Conservation (phyloP, 805 yeast species). For the Candida koratica region DNA sequence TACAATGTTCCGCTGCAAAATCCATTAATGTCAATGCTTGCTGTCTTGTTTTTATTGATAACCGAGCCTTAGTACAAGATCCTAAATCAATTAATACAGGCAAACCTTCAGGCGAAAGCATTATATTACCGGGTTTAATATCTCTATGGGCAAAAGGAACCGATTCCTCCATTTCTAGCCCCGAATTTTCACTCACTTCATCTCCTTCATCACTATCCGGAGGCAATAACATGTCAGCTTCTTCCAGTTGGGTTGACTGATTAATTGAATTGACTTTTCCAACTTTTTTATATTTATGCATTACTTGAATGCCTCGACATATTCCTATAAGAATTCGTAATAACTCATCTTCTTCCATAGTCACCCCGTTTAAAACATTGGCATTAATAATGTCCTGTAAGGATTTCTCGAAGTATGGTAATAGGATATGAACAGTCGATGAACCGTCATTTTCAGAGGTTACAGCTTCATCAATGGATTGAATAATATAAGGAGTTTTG, state of each 20-base stretch:
- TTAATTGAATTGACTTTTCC: slow-evolving; percentile 1
- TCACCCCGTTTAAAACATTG: slow-evolving; percentile 51
- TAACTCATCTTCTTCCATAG: slow-evolving; percentile 61
- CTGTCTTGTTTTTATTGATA: slow-evolving; percentile 52
- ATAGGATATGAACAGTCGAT: slow-evolving; percentile 67
- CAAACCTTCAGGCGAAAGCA: slow-evolving; percentile 67
- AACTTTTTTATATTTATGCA: slow-evolving; percentile 58
- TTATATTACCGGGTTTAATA: slow-evolving; percentile 83
- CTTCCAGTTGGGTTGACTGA: slow-evolving; percentile 20
- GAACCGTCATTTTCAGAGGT: slow-evolving; percentile 76
- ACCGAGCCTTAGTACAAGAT: slow-evolving; percentile 63
- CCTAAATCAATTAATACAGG: slow-evolving; percentile 87
- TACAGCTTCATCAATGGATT: slow-evolving; percentile 65
- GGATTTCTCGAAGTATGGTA: slow-evolving; percentile 72
- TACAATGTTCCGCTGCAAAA: slow-evolving; percentile 77
- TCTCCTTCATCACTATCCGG: slow-evolving; percentile 26
- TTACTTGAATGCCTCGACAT: slow-evolving; percentile 67
- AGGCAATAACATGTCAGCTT: slow-evolving; percentile 22
- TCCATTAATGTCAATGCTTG: slow-evolving; percentile 78
- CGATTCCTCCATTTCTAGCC: slow-evolving; percentile 36
- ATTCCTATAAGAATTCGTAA: slow-evolving; percentile 61
- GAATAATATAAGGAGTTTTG: slow-evolving; percentile 59
- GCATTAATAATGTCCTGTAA: slow-evolving; percentile 76
- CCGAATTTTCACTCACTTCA: slow-evolving; percentile 31
- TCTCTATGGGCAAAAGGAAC: slow-evolving; percentile 82